Conservation (phyloP, 129 eudicot species). For the Cynara cardunculus region DNA sequence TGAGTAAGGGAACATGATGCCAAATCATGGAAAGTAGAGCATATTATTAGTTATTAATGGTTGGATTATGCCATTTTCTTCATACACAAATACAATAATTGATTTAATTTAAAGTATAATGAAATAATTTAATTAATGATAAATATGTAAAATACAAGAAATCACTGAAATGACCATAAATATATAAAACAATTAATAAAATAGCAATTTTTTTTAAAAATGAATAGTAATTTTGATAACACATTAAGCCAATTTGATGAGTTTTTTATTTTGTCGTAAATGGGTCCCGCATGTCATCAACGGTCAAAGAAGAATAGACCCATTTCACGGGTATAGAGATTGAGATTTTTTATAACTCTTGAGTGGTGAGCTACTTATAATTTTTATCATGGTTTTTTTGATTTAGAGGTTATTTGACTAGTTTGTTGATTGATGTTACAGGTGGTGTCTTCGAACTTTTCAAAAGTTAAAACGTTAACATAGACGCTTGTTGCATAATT, state of each 20-base stretch:
- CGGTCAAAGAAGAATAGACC: too few relatives aligned
- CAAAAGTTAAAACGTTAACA: neutral
- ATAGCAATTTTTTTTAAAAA: too few relatives aligned
- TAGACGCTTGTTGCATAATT: neutral
- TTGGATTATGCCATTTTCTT: neutral
- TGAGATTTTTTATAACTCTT: neutral
- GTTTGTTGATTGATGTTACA: neutral
- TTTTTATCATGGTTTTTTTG: neutral
- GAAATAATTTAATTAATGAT: too few relatives aligned
- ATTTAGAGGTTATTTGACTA: neutral
- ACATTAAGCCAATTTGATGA: too few relatives aligned
- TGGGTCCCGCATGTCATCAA: too few relatives aligned
- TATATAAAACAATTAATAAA: too few relatives aligned
- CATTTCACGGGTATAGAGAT: neutral
- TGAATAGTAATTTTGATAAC: too few relatives aligned
- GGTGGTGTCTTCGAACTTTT: neutral
- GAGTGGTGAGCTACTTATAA: neutral
- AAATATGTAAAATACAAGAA: too few relatives aligned
- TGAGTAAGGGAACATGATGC: constrained; percentile 9
- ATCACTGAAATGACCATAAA: too few relatives aligned
- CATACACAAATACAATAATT: too few relatives aligned
- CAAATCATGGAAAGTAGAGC: neutral
- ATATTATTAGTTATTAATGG: neutral
- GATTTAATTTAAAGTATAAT: too few relatives aligned
- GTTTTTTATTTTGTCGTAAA: too few relatives aligned